These are phyloP conservation scores for Cucurbita moschata DNA, from an alignment of 306 rosid genomes.

Conservation along the genomic window DNA sequence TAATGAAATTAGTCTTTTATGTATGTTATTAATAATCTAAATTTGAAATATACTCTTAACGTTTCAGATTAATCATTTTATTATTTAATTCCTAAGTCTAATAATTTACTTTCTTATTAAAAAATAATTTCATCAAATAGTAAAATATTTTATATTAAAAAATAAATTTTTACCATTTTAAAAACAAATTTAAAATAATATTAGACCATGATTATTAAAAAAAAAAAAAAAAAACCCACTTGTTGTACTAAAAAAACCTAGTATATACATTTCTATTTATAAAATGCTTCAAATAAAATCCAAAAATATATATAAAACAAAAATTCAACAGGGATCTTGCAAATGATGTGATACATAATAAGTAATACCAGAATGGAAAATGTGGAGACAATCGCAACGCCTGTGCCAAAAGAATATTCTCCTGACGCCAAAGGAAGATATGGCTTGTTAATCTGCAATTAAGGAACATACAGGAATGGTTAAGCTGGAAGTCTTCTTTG, in stretches of 20 bases:
- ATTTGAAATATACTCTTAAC: neutral
- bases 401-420: conserved; percentile 72
- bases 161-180: neutral
- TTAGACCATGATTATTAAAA: neutral
- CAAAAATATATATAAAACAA: neutral
- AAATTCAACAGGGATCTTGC: neutral
- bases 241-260: no score
- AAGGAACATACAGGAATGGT: neutral
- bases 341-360: neutral
- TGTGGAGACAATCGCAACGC: conserved; percentile 50
- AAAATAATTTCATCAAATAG: neutral
- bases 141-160: neutral
- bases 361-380: conserved; percentile 55
- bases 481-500: neutral
- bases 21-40: neutral
- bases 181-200: neutral
- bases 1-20: neutral
- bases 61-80: neutral
- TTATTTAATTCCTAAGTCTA: neutral
- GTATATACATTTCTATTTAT: neutral
- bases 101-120: neutral
- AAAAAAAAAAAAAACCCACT: neutral
- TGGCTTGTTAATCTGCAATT: conserved; percentile 81
- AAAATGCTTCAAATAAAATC: neutral
- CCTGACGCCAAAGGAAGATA: conserved; percentile 98